phyloP scores from a whole-genome alignment of 108 stramenopile species.

The Fragilaria crotonensis region DNA sequence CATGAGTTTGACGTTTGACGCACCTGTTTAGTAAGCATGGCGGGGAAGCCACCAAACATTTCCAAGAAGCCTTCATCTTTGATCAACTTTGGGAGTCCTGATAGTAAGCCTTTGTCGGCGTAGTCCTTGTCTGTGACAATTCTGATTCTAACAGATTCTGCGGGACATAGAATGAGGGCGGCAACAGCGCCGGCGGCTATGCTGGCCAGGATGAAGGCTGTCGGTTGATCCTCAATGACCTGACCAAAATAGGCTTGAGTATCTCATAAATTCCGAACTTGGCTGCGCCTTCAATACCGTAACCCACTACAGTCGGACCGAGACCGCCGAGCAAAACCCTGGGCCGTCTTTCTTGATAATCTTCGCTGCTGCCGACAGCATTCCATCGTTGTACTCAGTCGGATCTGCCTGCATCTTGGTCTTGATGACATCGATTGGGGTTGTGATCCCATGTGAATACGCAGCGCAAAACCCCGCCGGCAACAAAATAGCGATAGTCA shows the following conservation, averaged over 20 bases:
- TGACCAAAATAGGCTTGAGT: slow-evolving; percentile 62
- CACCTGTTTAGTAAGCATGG: slow-evolving; percentile 89
- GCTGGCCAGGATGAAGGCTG: slow-evolving; percentile 45
- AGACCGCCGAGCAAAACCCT: slow-evolving; percentile 54
- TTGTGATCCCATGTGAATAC: slow-evolving; percentile 58
- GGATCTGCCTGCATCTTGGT: slow-evolving; percentile 83
- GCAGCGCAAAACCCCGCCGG: slow-evolving; percentile 67
- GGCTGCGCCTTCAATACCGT: slow-evolving; percentile 82
- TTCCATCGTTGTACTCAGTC: slow-evolving; percentile 36
- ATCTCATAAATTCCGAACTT: slow-evolving; percentile 93
- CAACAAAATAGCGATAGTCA: slow-evolving; percentile 41
- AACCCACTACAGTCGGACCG: slow-evolving; percentile 85
- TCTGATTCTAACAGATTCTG: slow-evolving; percentile 86
- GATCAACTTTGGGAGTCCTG: slow-evolving; percentile 50
- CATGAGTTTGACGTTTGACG: too few species aligned
- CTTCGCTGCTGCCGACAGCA: slow-evolving; percentile 38
- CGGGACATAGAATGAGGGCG: slow-evolving; percentile 78
- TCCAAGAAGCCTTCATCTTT: slow-evolving; percentile 61
- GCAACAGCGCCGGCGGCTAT: slow-evolving; percentile 86
- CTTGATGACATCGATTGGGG: slow-evolving; percentile 46
- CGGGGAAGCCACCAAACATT: slow-evolving; percentile 71
- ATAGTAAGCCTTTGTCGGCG: slow-evolving; percentile 42
- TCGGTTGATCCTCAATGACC: slow-evolving; percentile 27
- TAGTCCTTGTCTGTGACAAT: slow-evolving; percentile 83
- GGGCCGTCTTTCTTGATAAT: slow-evolving; percentile 70